Percentiles rank a stretch among this genome's conserved stretches.
Evolutionary conservation across 2,329 filamentous ascomycete genomes (phyloP).

Genomic region (Trichoderma sp.): DNA sequence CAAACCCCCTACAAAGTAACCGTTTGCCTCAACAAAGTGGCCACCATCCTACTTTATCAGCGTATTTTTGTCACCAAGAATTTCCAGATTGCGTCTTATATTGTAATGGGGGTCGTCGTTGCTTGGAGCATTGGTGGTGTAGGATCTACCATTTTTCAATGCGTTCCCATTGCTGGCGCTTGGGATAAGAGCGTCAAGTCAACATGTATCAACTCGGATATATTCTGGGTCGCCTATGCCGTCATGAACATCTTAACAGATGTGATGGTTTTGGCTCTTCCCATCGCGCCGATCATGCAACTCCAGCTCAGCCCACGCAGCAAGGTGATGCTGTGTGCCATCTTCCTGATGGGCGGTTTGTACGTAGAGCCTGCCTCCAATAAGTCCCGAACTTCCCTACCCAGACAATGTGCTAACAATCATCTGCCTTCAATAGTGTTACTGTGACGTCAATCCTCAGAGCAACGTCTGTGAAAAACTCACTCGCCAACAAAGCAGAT

Average conservation of each 20-base stretch:
- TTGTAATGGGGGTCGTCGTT: conserved; percentile 40
- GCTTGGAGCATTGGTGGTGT: conserved; percentile 43
- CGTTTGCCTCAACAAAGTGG: conserved; percentile 50
- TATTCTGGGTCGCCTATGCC: conserved; percentile 46
- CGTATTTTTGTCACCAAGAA: conserved; percentile 46
- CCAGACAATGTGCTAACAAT: background rate
- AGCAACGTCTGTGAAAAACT: conserved; percentile 35
- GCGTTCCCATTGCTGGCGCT: conserved; percentile 42
- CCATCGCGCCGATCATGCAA: conserved; percentile 35
- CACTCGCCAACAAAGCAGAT: conserved; percentile 34
- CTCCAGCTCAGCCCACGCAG: conserved; percentile 34
- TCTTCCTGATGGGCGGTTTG: conserved; percentile 40
- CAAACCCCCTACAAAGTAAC: conserved; percentile 51
- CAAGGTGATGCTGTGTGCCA: conserved; percentile 36
- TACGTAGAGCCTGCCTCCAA: conserved; percentile 26
- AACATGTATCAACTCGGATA: conserved; percentile 42
- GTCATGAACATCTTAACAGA: conserved; percentile 40
- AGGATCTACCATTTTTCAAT: conserved; percentile 46
- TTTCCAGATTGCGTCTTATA: conserved; percentile 41
- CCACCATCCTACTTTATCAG: conserved; percentile 49
- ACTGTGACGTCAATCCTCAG: conserved; percentile 39
- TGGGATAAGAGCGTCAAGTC: conserved; percentile 42
- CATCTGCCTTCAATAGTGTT: conserved; percentile 22
- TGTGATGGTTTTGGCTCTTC: conserved; percentile 36
- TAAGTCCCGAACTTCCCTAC: background rate